Evolutionary conservation across 2,329 filamentous ascomycete genomes (phyloP).

Genomic region (Rhynchosporium graminicola): DNA sequence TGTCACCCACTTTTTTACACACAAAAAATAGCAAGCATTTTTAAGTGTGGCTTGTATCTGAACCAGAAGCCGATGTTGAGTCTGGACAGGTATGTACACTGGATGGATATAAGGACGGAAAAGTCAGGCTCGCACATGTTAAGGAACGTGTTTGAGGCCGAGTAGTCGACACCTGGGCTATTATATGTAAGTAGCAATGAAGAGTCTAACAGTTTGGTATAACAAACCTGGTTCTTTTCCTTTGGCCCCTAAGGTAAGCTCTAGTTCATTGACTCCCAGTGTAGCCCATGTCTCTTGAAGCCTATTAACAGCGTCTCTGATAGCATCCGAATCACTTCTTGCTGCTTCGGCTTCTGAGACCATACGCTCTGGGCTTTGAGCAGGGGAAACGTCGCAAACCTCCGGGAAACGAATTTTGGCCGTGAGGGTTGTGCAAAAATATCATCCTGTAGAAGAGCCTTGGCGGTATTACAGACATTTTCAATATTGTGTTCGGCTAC

Average conservation of each 20-base stretch:
- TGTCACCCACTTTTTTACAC: neutral
- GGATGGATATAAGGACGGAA: neutral
- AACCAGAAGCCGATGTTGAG: neutral
- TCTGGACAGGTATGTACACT: neutral
- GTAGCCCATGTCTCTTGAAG: neutral
- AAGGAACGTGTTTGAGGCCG: neutral
- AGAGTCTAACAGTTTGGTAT: neutral
- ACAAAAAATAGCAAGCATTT: neutral
- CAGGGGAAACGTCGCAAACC: neutral
- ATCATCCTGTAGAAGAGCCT: neutral
- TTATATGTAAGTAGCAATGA: neutral
- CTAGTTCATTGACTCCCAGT: neutral
- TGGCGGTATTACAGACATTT: neutral
- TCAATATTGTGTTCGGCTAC: slow-evolving; percentile 4
- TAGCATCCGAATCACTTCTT: slow-evolving; percentile 2
- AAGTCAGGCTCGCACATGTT: neutral
- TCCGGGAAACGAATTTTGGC: neutral
- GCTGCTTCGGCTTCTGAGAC: slow-evolving; percentile 4
- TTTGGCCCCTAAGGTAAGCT: neutral
- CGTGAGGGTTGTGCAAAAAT: neutral
- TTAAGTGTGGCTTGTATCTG: slow-evolving; percentile 1
- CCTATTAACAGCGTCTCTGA: slow-evolving; percentile 1
- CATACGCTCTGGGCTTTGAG: slow-evolving; percentile 3
- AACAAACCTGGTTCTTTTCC: slow-evolving; percentile 1
- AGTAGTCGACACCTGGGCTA: neutral